Evolutionary conservation across 306 rosid genomes (phyloP).

Genomic region (Cucurbita moschata): DNA sequence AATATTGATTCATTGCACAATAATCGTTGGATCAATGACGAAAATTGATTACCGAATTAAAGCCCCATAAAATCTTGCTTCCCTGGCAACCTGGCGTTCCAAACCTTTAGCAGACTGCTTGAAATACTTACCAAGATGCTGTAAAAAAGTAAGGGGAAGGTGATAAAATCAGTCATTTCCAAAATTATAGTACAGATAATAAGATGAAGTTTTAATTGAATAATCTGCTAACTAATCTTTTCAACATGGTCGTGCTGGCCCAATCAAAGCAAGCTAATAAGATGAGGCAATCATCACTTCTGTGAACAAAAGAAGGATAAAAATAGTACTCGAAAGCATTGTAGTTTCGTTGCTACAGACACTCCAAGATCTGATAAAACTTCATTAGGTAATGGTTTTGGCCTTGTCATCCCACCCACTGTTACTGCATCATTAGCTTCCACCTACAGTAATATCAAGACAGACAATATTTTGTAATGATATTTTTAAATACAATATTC

Average conservation of each 20-base stretch:
- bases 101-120: constrained; percentile 85
- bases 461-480: background rate
- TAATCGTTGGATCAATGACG: constrained; percentile 1
- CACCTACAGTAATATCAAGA: constrained; percentile 34
- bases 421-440: constrained; percentile 87
- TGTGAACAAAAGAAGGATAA: background rate
- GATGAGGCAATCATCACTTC: background rate
- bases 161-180: background rate
- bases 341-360: constrained; percentile 80
- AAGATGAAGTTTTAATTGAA: background rate
- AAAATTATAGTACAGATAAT: background rate
- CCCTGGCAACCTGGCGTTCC: constrained; percentile 83
- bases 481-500: background rate
- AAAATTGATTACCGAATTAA: constrained; percentile 48
- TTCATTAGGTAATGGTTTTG: constrained; percentile 68
- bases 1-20: background rate
- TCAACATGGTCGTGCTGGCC: background rate
- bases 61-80: constrained; percentile 95
- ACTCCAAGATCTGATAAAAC: constrained; percentile 73
- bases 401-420: constrained; percentile 76
- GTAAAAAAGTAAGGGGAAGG: background rate
- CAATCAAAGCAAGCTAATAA: background rate
- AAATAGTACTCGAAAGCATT: constrained; percentile 57
- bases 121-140: constrained; percentile 88
- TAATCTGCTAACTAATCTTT: background rate